Evolutionary conservation across 2,329 filamentous ascomycete species (phyloP), one percentile per base, ranked within the genome.

Genomic region (Monosporascus sp.): DNA sequence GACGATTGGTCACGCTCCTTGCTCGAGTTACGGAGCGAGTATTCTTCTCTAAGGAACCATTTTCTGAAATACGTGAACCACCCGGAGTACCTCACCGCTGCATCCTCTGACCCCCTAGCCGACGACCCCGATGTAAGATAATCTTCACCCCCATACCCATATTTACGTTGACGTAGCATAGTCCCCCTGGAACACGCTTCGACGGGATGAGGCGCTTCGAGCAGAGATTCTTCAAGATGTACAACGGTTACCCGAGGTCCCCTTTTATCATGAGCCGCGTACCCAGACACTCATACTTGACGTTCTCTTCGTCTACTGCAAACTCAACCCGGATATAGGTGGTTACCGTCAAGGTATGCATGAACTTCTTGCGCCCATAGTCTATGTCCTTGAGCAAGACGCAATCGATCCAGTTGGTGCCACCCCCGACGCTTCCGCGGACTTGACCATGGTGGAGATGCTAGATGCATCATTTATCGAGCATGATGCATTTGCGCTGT

Each of bases 341-440:
- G 91, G 84, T 18, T 99, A 99, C 68, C 85, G 94, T n/a, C 94
- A 99, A 73, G 94, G 94, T 11, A 99, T 99, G 93, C 94, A 99
- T 68, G 94, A 99, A 72, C 77, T 99, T 44, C 78, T 97, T 15
- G 94, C 94, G 0, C 92, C 94, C 0, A 85, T 99, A 38, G 75
- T 97, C 7, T 91, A 91, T 79, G 88, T 91, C 2, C 75, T 97
- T 6, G 85, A 92, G 61, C 79, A 86, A 61, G 94, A 99, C 72
- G 87, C 92, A 7, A 76, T 96, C 49, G 79, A 89, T 51, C 68
- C 71, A 3, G 62, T 65, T 3, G 65, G 70, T 3, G 60, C 62
- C 46, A 65, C 71, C 44, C 65, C 67, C 1, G 65, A 66, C 2
- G 62, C 64, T 11, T 62, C 68, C 37, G 68, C 72, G 3, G 80